Evolutionary conservation across 2,329 filamentous ascomycete species (phyloP), one percentile per base, ranked within the genome.

Genomic region (Phyllosticta citrichinensis): DNA sequence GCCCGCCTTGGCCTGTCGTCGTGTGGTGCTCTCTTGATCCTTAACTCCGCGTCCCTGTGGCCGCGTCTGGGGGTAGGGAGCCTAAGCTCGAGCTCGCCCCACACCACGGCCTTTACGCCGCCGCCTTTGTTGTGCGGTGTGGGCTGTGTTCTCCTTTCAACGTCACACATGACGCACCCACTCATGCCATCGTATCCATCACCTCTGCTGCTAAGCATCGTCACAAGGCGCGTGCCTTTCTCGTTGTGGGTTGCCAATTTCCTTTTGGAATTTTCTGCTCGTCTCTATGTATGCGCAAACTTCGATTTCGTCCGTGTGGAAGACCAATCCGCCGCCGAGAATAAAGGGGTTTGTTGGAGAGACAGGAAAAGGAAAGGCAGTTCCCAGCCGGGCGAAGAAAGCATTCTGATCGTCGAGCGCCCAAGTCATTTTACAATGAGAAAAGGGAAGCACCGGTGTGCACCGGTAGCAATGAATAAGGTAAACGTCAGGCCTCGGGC

Each of bases 321-420:
- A n/a, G 40, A n/a, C 40, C 40, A 47, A 47, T 47, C 40, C 40
- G 40, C 17, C 40, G 40, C 17, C 40, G 40, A 17, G 14, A 47
- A n/a, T n/a, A 47, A n/a, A n/a, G 14, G 40, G 40, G 14, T 47
- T 47, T 6, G 40, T 47, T 33, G 57, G 22, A 55, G 50, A 35
- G 51, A 27, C 40, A 51, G 25, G 24, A 60, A 60, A 60, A 52
- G 40, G 56, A 19, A 60, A 60, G 52, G 58, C 58, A 47, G n/a
- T 14, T 54, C 40, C 53, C 20, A n/a, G 52, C 53, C 58, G 19
- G 19, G 20, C 22, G 27, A 35, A 60, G 52, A 60, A 56, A 55
- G 58, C 58, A 60, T 40, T 52, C 52, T 60, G 58, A 27, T 54
- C 58, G n/a, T 33, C 27, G 24, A 60, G 30, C 50, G 33, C 40